A percentile compares a stretch with the other conserved stretches of the same genome.
Conservation (phyloP, 192 early-diverging fungal species). For the Gonapodya prolifera region DNA sequence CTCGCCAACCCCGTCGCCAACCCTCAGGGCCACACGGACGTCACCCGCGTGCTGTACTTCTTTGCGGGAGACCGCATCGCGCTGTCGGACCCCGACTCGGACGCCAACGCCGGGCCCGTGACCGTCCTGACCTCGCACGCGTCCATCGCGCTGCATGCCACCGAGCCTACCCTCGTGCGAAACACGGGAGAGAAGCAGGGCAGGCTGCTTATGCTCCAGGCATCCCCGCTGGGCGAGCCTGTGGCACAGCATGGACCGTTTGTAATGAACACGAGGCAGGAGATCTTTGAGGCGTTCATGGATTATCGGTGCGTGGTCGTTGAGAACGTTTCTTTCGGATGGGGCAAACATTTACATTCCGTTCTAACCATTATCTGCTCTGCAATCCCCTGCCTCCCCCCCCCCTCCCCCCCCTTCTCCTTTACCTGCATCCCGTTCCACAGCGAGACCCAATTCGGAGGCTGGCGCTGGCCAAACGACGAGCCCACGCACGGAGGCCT, state of each 20-base stretch:
- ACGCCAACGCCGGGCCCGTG: slow-evolving; percentile 11
- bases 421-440: slow-evolving; percentile 16
- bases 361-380: too few species aligned
- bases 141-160: slow-evolving; percentile 13
- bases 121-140: slow-evolving; percentile 5
- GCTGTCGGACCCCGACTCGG: slow-evolving; percentile 11
- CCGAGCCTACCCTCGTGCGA: slow-evolving; percentile 12
- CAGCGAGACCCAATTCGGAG: slow-evolving; percentile 14
- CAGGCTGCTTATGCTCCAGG: slow-evolving; percentile 27
- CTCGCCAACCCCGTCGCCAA: not conserved
- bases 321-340: not conserved
- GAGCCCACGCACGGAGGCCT: not conserved
- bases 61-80: slow-evolving; percentile 15
- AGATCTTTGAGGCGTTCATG: slow-evolving; percentile 21
- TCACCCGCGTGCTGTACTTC: slow-evolving; percentile 18
- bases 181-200: slow-evolving; percentile 17
- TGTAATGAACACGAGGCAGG: slow-evolving; percentile 49
- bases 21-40: slow-evolving; percentile 7
- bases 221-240: slow-evolving; percentile 35
- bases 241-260: slow-evolving; percentile 49
- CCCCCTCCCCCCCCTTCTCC: too few species aligned
- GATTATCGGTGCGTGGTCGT: not conserved
- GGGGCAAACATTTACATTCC: not conserved
- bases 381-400: too few species aligned
- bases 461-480: slow-evolving; percentile 10